Conservation (phyloP, 164 flowering plant species). For the Dillenia suffruticosa region DNA sequence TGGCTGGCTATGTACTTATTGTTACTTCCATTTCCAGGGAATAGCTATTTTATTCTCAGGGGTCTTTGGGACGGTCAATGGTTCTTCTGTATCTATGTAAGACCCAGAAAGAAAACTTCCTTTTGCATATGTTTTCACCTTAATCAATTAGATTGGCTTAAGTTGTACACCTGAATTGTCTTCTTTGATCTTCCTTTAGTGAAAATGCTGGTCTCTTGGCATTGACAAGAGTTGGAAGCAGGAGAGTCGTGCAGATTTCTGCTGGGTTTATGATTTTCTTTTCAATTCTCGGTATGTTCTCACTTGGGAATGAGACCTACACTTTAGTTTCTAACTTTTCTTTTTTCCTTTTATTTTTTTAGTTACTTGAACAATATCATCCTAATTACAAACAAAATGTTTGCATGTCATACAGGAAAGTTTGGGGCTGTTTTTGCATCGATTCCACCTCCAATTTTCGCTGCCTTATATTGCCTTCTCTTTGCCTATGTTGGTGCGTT, state of each 20-base stretch:
- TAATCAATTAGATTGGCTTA: background rate
- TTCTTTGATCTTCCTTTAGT: slow-evolving; percentile 29
- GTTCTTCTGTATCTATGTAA: slow-evolving; percentile 78
- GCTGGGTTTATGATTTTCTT: slow-evolving; percentile 99
- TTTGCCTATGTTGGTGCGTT: slow-evolving; percentile 93
- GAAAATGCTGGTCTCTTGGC: slow-evolving; percentile 96
- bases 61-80: slow-evolving; percentile 68
- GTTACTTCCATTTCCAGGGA: slow-evolving; percentile 43
- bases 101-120: slow-evolving; percentile 9
- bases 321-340: too few relatives aligned
- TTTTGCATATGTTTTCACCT: too few relatives aligned
- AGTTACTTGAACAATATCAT: background rate
- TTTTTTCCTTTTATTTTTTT: too few relatives aligned
- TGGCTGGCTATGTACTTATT: background rate
- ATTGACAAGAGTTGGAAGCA: slow-evolving; percentile 90
- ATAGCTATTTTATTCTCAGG: slow-evolving; percentile 68
- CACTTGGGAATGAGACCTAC: background rate
- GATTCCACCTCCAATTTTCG: slow-evolving; percentile 82
- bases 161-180: background rate
- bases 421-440: slow-evolving; percentile 98
- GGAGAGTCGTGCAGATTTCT: slow-evolving; percentile 95
- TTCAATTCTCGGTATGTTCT: slow-evolving; percentile 76
- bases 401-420: slow-evolving; percentile 53
- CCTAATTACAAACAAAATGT: background rate
- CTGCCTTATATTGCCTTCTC: slow-evolving; percentile 90